These are phyloP conservation scores for Musa schizocarpa DNA, from an alignment of 176 grass and related monocot species.

Conservation along the genomic window DNA sequence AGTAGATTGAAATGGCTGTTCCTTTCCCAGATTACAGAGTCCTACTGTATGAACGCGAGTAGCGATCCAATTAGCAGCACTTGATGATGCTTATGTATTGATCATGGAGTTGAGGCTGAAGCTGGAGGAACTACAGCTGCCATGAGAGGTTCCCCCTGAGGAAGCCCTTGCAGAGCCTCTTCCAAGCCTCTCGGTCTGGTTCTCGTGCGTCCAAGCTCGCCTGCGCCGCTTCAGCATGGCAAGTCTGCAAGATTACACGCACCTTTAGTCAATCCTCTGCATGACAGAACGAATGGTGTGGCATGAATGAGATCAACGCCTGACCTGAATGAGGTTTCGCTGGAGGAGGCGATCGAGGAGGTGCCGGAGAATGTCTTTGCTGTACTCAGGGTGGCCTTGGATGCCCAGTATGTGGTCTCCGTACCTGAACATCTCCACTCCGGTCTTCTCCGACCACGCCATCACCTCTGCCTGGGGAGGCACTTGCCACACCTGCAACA, in stretches of 20 bases:
- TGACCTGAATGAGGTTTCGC: slow-evolving; percentile 23
- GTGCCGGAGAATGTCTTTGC: slow-evolving; percentile 41
- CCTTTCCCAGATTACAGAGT: too few relatives aligned
- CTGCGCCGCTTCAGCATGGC: slow-evolving; percentile 31
- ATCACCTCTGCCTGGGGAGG: slow-evolving; percentile 43
- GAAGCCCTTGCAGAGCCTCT: slow-evolving; percentile 48
- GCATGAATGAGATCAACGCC: background rate
- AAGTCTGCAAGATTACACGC: background rate
- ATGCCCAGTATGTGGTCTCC: slow-evolving; percentile 45
- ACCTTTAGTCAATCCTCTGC: background rate
- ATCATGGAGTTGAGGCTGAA: too few relatives aligned
- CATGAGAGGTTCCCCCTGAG: slow-evolving; percentile 15
- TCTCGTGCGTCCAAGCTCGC: slow-evolving; percentile 18
- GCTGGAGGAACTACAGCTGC: background rate
- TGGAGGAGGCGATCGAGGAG: slow-evolving; percentile 40
- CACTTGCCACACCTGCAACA: slow-evolving; percentile 42
- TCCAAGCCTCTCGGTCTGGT: slow-evolving; percentile 40
- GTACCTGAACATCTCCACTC: slow-evolving; percentile 48
- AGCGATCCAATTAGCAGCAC: too few relatives aligned
- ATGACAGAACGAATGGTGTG: background rate
- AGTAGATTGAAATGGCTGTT: too few relatives aligned
- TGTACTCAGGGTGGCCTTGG: slow-evolving; percentile 75
- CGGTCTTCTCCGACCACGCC: slow-evolving; percentile 52
- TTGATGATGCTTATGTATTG: too few relatives aligned
- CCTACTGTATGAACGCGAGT: too few relatives aligned